Conservation (phyloP, 495 filamentous ascomycete genomes). For the Aspergillus nanangensis region DNA sequence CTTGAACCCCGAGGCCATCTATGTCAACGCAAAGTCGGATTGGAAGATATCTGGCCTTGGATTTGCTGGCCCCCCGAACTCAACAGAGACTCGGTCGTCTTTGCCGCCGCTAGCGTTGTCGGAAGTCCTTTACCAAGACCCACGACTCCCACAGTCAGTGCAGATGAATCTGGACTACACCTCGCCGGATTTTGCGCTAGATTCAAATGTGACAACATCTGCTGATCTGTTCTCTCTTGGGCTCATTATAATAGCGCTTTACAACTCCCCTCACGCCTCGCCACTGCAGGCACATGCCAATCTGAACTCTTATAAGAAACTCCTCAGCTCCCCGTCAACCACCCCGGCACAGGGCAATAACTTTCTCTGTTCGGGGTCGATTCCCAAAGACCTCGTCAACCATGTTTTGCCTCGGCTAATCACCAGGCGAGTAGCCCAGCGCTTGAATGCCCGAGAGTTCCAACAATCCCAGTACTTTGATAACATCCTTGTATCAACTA, state of each 20-base stretch:
- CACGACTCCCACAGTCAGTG: conserved; percentile 75
- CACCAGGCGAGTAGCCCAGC: conserved; percentile 76
- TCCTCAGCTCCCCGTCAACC: conserved; percentile 70
- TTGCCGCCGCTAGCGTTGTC: conserved; percentile 72
- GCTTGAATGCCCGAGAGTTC: conserved; percentile 86
- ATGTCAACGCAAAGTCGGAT: conserved; percentile 94
- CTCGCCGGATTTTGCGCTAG: conserved; percentile 88
- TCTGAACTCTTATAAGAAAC: conserved; percentile 72
- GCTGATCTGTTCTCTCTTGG: conserved; percentile 93
- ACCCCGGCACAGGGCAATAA: conserved; percentile 76
- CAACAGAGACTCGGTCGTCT: conserved; percentile 62
- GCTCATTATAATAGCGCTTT: conserved; percentile 80
- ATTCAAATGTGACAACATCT: conserved; percentile 72
- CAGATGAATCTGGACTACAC: conserved; percentile 91
- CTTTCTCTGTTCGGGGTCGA: conserved; percentile 70
- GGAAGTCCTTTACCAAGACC: conserved; percentile 79
- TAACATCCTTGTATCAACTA: conserved; percentile 90
- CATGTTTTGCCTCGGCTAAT: conserved; percentile 78
- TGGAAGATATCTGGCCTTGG: conserved; percentile 95
- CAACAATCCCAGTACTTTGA: conserved; percentile 94
- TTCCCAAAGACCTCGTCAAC: conserved; percentile 72
- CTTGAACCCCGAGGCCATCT: conserved; percentile 90
- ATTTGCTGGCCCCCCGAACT: conserved; percentile 76
- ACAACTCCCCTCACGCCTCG: conserved; percentile 87
- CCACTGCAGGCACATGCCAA: conserved; percentile 79